Evolutionary conservation across 164 flowering plant species (phyloP).

Genomic region (Tinospora cordifolia): DNA sequence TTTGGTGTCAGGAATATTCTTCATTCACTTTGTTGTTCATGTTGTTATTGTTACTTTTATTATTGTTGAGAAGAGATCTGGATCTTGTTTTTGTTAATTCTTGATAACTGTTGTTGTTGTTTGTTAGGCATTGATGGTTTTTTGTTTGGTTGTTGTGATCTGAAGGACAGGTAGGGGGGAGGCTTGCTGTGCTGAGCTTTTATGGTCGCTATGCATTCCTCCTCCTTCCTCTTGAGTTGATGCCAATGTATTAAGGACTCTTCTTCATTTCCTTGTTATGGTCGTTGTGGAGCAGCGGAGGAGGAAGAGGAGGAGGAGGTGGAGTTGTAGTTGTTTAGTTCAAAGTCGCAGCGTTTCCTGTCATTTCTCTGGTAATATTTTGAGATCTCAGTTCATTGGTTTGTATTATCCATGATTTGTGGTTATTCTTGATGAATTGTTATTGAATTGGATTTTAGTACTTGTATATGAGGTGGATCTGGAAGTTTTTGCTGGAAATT

Average conservation of each 20-base stretch:
- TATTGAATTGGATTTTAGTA: neutral
- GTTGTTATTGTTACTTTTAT: too few species aligned
- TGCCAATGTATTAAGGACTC: neutral
- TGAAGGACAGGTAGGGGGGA: neutral
- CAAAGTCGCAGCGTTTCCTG: too few species aligned
- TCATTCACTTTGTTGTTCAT: too few species aligned
- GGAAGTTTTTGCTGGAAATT: neutral
- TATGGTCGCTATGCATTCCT: too few species aligned
- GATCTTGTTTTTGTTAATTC: neutral
- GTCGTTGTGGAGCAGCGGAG: conserved; percentile 12
- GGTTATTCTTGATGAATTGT: neutral
- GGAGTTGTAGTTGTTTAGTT: conserved; percentile 15
- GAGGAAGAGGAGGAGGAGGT: conserved; percentile 12
- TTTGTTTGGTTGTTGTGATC: conserved; percentile 2
- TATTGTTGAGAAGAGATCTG: conserved; percentile 5
- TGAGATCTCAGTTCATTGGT: neutral
- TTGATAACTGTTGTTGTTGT: neutral
- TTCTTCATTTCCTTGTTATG: too few species aligned
- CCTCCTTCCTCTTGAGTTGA: neutral
- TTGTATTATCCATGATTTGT: neutral
- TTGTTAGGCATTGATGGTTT: neutral
- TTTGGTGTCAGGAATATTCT: neutral
- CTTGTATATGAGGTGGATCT: neutral
- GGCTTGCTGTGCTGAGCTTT: too few species aligned
- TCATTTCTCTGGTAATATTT: neutral